These are phyloP conservation scores for Eragrostis tef DNA, from an alignment of 202 grass and related monocot species.

Conservation along the genomic window DNA sequence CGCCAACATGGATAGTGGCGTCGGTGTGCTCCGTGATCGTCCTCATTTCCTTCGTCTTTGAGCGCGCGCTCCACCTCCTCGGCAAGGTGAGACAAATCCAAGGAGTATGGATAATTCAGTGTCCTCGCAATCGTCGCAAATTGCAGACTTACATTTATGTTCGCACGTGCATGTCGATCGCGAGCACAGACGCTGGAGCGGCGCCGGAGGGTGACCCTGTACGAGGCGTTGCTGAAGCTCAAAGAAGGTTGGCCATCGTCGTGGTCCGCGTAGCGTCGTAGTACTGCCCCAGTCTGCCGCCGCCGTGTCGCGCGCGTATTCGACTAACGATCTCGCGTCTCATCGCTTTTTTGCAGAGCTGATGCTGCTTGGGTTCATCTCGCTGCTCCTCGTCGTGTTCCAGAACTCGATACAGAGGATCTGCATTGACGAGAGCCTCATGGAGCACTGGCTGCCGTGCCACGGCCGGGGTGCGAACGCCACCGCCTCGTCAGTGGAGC, in stretches of 20 bases:
- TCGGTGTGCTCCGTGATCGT: slow-evolving; percentile 78
- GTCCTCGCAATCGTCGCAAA: neutral
- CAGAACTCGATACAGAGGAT: slow-evolving; percentile 60
- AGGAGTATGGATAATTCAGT: neutral
- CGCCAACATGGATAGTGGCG: slow-evolving; percentile 79
- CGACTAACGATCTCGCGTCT: neutral
- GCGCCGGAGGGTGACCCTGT: slow-evolving; percentile 67
- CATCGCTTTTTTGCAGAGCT: slow-evolving; percentile 54
- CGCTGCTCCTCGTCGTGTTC: slow-evolving; percentile 73
- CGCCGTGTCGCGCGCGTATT: neutral
- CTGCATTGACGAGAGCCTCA: slow-evolving; percentile 66
- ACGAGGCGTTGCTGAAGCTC: slow-evolving; percentile 76
- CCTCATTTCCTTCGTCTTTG: slow-evolving; percentile 74
- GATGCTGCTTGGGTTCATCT: slow-evolving; percentile 95
- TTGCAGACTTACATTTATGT: neutral
- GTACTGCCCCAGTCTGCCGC: neutral
- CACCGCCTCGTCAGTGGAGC: neutral
- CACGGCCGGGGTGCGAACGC: neutral
- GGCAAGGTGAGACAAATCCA: slow-evolving; percentile 62
- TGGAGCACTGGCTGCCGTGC: slow-evolving; percentile 63
- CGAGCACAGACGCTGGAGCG: slow-evolving; percentile 44
- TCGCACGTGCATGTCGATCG: neutral
- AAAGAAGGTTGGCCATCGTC: slow-evolving; percentile 66
- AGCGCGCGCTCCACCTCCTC: slow-evolving; percentile 65
- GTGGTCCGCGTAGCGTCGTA: too few species aligned